These are phyloP conservation scores for Phytophthora kernoviae DNA, from an alignment of 352 stramenopile species.

Conservation along the genomic window DNA sequence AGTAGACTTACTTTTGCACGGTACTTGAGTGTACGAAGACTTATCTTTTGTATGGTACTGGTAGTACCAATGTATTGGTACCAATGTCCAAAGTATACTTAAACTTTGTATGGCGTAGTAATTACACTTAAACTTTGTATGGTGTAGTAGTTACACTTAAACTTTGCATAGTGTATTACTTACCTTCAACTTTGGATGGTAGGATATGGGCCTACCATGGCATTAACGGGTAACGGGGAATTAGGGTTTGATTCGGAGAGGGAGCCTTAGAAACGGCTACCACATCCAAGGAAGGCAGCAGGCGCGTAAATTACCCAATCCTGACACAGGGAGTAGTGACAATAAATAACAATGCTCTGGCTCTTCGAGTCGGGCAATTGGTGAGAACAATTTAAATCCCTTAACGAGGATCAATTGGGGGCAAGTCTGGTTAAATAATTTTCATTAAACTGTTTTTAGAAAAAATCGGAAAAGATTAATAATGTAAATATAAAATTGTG, in stretches of 20 bases:
- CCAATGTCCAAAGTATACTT: too few relatives aligned
- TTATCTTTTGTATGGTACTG: too few relatives aligned
- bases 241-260: constrained; percentile 88
- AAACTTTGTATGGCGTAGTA: too few relatives aligned
- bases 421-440: constrained; percentile 19
- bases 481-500: neutral
- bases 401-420: constrained; percentile 52
- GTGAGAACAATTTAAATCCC: constrained; percentile 93
- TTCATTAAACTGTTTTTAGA: constrained; percentile 5
- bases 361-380: constrained; percentile 68
- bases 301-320: constrained; percentile 93
- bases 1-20: too few relatives aligned
- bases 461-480: neutral
- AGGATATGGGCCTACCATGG: constrained; percentile 91
- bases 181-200: constrained; percentile 91
- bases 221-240: constrained; percentile 92
- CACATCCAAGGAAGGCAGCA: constrained; percentile 92
- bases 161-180: too few relatives aligned
- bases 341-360: constrained; percentile 51
- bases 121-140: too few relatives aligned
- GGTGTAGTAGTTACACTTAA: too few relatives aligned
- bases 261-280: constrained; percentile 82
- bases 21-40: too few relatives aligned
- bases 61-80: too few relatives aligned
- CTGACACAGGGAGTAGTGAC: constrained; percentile 93